Percentiles rank a stretch among this genome's conserved stretches.
Evolutionary conservation across 495 filamentous ascomycete species (phyloP).

Genomic region (Penicillium steckii): DNA sequence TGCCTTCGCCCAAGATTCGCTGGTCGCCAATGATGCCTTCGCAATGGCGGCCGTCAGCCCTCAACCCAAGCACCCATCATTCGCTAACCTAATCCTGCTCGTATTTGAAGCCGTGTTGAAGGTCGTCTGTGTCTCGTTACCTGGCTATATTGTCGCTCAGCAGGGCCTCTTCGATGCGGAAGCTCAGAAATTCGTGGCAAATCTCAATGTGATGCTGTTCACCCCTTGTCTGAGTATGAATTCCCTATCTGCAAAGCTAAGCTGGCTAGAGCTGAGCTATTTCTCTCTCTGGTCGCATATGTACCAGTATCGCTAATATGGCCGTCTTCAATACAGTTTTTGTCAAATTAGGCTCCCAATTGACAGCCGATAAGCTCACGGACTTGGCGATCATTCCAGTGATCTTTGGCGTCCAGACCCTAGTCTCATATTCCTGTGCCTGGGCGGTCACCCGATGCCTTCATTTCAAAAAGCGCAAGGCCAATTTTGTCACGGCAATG

Average conservation of each 20-base stretch:
- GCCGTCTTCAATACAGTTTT: slow-evolving; percentile 64
- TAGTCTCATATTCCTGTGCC: slow-evolving; percentile 78
- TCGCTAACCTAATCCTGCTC: slow-evolving; percentile 75
- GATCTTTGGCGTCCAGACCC: slow-evolving; percentile 85
- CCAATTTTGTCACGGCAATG: slow-evolving; percentile 96
- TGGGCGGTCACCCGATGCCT: slow-evolving; percentile 67
- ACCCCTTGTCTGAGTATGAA: slow-evolving; percentile 91
- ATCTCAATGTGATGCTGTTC: slow-evolving; percentile 90
- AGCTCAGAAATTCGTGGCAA: slow-evolving; percentile 92
- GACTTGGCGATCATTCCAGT: slow-evolving; percentile 91
- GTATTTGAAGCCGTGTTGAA: slow-evolving; percentile 97
- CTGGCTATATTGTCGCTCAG: slow-evolving; percentile 90
- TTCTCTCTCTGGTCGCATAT: neutral
- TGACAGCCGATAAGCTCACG: slow-evolving; percentile 82
- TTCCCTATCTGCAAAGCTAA: neutral
- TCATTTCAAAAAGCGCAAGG: slow-evolving; percentile 75
- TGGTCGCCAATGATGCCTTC: slow-evolving; percentile 32
- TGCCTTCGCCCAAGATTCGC: slow-evolving; percentile 33
- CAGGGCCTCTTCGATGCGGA: slow-evolving; percentile 91
- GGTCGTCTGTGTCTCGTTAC: slow-evolving; percentile 90
- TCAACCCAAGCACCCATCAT: slow-evolving; percentile 59
- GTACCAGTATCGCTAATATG: neutral
- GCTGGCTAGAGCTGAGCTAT: neutral
- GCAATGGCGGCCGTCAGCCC: slow-evolving; percentile 19
- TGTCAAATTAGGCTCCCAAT: slow-evolving; percentile 93